Evolutionary conservation across 2,329 filamentous ascomycete genomes (phyloP), one percentile per base, ranked within the genome.

Genomic region (Fusarium sp.): DNA sequence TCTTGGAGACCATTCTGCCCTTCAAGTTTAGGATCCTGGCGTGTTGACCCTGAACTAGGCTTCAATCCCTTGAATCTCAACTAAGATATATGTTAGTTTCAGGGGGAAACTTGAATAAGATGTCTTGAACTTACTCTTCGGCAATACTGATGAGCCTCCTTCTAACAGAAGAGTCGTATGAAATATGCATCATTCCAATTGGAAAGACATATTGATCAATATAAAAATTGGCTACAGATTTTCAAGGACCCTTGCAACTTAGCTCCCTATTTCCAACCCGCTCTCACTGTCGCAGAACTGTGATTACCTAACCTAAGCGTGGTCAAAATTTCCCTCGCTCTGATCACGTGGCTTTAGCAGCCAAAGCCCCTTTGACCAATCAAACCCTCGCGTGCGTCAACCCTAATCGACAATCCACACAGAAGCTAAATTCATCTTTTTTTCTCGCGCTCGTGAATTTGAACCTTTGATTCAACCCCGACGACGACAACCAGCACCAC

Each of bases 1-100:
- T 89, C 57, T 82, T 84, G 13, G 80, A 75, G 67, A 83, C 84
- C 88, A 90, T 90, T 4, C 8, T 64, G 22, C 4, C 20, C 11
- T 13, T 9, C 20, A 6, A n/a, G 50, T 59, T 29, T 29, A 50
- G 39, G 9, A 37, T 2, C 9, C 31, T 29, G 37, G 8, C n/a
- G 35, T 56, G 13, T 65, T 74, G 54, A 33, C 54, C 27, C 37
- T 58, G 35, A 43, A n/a, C 22, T 13, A 37, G 22, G 35, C 50
- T 68, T 65, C 39, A 58, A 41, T 14, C 27, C 31, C 37, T 35
- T 24, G 37, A 67, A 43, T 62, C 68, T 69, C 48, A 73, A 65
- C 57, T 48, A 52, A 66, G 63, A 64, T 64, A 72, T 59, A 39
- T 75, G 62, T 74, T 60, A 74, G 69, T 69, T 69, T 62, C 31